Evolutionary conservation across 2,329 filamentous ascomycete genomes (phyloP).

Genomic region (Penicillium sclerotigenum): DNA sequence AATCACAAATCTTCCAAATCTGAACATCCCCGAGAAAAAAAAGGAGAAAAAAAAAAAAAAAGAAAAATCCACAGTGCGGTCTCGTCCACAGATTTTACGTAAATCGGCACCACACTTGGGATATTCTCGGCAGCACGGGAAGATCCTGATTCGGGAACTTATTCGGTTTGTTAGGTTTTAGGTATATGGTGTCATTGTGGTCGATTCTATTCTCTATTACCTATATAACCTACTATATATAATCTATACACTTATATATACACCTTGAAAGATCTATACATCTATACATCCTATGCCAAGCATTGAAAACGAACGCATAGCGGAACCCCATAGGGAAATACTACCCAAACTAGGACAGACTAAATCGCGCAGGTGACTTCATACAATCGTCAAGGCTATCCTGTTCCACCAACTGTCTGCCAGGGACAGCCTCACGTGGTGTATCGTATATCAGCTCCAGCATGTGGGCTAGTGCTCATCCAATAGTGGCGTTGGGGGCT

Average conservation of each 20-base stretch:
- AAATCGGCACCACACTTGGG: constrained; percentile 31
- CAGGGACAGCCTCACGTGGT: constrained; percentile 11
- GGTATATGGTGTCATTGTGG: background rate
- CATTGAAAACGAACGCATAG: background rate
- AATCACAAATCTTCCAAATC: too few species aligned
- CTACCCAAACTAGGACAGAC: background rate
- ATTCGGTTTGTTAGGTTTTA: background rate
- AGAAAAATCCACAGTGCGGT: constrained; percentile 7
- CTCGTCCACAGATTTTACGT: constrained; percentile 39
- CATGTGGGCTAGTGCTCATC: background rate
- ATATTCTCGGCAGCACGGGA: constrained; percentile 24
- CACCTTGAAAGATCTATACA: background rate
- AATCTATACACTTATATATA: background rate
- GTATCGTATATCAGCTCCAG: background rate
- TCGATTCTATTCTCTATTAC: background rate
- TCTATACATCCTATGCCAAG: constrained; percentile 7
- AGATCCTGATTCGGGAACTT: constrained; percentile 19
- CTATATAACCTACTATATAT: too few species aligned
- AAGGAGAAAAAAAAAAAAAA: background rate
- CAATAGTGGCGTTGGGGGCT: background rate
- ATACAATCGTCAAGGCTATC: background rate
- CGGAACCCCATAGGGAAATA: background rate
- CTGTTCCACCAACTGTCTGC: constrained; percentile 1
- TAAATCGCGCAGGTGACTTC: constrained; percentile 10
- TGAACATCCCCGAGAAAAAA: constrained; percentile 2